Base-by-base conservation (phyloP, 1,284 basidiomycete genomes). In the Austropuccinia psidii region DNA sequence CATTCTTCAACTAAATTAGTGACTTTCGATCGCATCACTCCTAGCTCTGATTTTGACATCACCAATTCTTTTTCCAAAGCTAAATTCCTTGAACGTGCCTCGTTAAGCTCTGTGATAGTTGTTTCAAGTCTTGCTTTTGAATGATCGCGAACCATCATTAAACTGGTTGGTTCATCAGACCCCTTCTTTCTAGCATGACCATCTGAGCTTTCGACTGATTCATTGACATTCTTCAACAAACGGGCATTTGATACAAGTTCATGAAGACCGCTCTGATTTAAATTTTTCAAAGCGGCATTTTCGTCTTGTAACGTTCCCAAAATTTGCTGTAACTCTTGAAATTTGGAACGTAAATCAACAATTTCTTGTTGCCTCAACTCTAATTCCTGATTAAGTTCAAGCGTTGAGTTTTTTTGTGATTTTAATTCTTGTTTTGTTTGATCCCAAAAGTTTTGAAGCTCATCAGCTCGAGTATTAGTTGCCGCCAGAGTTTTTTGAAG, bases 381-480 rank as follows among this genome's bases (percentile, higher is more conserved):
- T 6, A 94, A 82, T 73, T 94, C 91, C 15, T 86, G 86, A 57
- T 87, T 87, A 9, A 90, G 83, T 66, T 94, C 90, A 7, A 86
- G 85, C 57, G 95, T 80, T 74, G 92, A 90, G 5, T 83, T 80
- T 78, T 93, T 90, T 37, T 93, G 83, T 52, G 86, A 83, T 31
- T 81, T 81, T 68, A 91, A 86, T 78, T 89, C 86, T 60, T 87
- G 86, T 47, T 86, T 85, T 7, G 89, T 85, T 49, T 86, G 86
- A 75, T 87, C 83, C 81, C 91, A 88, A 77, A 90, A 85, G 8
- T 83, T 79, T 78, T 96, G 90, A 47, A 94, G 85, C 80, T 98
- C 93, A 21, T 87, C 85, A 0, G 90, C 85, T n/a, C 93, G 88
- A 3, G 85, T 82, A 4, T 89, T 87, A 9, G 92, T 87, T 0